phyloP scores from a whole-genome alignment of 106 monocot genomes.

The Platanthera zijinensis region DNA sequence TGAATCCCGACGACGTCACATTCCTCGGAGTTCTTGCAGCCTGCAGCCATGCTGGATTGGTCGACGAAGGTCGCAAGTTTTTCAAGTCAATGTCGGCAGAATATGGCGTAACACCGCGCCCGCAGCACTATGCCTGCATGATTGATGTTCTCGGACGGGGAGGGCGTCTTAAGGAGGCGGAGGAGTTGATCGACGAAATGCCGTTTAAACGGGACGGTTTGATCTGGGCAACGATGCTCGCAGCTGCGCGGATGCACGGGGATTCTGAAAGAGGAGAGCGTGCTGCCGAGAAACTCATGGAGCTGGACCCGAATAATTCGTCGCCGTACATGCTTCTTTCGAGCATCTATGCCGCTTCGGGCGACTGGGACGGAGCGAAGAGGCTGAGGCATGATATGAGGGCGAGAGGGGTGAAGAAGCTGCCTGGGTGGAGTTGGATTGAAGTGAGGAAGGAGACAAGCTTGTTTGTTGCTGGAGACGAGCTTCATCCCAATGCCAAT shows the following conservation, averaged over 20 bases:
- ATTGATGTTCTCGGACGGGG: conserved; percentile 63
- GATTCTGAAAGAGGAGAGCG: conserved; percentile 26
- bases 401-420: conserved; percentile 47
- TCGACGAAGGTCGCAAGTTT: conserved; percentile 29
- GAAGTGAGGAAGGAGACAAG: conserved; percentile 36
- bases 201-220: conserved; percentile 51
- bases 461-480: conserved; percentile 54
- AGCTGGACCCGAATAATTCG: conserved; percentile 49
- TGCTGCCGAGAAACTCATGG: conserved; percentile 49
- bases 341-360: conserved; percentile 37
- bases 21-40: conserved; percentile 65
- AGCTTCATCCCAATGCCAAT: conserved; percentile 29
- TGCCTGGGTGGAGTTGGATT: conserved; percentile 76
- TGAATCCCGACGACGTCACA: conserved; percentile 50
- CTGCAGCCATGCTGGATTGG: conserved; percentile 60
- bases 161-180: conserved; percentile 54
- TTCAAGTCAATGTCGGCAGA: conserved; percentile 33
- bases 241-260: conserved; percentile 48
- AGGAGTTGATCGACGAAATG: conserved; percentile 31
- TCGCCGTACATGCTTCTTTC: conserved; percentile 59
- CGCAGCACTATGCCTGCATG: conserved; percentile 65
- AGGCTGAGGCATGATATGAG: conserved; percentile 38
- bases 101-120: conserved; percentile 42
- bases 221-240: conserved; percentile 59
- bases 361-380: conserved; percentile 46